Conservation (phyloP, 208 protist species). For the Vickermania spadyakhi region DNA sequence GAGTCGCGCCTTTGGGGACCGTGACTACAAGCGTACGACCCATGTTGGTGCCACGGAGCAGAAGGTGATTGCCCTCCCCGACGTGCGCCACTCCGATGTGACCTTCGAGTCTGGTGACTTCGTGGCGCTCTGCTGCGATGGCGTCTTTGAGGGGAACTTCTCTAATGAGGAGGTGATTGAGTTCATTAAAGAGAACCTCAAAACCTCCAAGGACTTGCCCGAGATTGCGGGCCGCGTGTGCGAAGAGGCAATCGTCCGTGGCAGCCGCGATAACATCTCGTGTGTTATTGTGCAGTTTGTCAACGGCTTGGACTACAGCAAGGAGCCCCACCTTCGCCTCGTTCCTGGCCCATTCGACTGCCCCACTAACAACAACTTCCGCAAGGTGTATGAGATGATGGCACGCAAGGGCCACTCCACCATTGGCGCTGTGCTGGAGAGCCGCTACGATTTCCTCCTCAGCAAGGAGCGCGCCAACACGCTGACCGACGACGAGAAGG, state of each 20-base stretch:
- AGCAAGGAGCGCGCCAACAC: conserved; percentile 8
- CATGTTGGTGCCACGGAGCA: conserved; percentile 66
- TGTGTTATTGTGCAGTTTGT: conserved; percentile 88
- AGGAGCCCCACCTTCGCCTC: conserved; percentile 46
- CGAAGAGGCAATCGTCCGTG: conserved; percentile 81
- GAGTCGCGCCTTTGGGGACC: conserved; percentile 91
- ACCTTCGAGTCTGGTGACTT: conserved; percentile 71
- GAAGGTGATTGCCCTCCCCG: conserved; percentile 86
- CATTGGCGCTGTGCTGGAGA: conserved; percentile 65
- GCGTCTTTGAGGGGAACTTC: conserved; percentile 89
- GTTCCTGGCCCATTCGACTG: conserved; percentile 75
- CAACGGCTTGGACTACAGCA: conserved; percentile 67
- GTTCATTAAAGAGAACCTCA: conserved; percentile 77
- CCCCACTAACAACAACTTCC: conserved; percentile 63
- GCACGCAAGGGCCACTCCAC: conserved; percentile 55
- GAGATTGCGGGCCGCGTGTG: conserved; percentile 77
- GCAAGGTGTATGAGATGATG: conserved; percentile 81
- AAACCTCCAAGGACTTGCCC: conserved; percentile 60
- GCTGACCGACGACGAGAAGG: conserved; percentile 23
- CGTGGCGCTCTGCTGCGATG: conserved; percentile 87
- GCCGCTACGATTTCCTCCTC: conserved; percentile 65
- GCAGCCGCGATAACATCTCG: conserved; percentile 89
- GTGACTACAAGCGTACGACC: conserved; percentile 86
- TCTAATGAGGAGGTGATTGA: conserved; percentile 85
- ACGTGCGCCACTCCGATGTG: conserved; percentile 69